Percentiles rank a stretch among this genome's conserved stretches.
Conservation (phyloP, 2,329 filamentous ascomycete genomes). For the Monosporascus cannonballus region DNA sequence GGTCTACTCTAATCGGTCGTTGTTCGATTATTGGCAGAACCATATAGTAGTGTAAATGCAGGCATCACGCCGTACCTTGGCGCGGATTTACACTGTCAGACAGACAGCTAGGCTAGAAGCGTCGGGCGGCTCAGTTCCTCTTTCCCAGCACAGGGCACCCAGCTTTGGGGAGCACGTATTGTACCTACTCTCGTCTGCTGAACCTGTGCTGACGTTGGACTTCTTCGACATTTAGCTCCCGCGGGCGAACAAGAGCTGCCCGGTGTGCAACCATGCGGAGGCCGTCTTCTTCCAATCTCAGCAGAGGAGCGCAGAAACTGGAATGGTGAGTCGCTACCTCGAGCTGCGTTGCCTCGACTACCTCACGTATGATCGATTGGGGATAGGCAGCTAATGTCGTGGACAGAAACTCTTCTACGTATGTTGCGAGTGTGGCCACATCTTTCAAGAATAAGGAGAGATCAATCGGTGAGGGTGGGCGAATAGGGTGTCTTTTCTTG, state of each 20-base stretch:
- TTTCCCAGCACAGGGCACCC: slow-evolving; percentile 11
- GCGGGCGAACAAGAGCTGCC: slow-evolving; percentile 79
- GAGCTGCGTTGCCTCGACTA: not conserved
- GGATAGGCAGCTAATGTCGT: not conserved
- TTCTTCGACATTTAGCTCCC: slow-evolving; percentile 64
- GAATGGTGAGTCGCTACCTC: slow-evolving; percentile 68
- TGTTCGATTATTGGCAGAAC: not conserved
- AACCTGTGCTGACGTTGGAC: slow-evolving; percentile 32
- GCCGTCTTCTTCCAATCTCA: slow-evolving; percentile 99
- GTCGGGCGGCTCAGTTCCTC: slow-evolving; percentile 1
- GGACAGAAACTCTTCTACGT: slow-evolving; percentile 84
- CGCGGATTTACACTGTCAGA: not conserved
- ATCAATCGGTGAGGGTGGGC: not conserved
- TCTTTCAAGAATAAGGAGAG: slow-evolving; percentile 53
- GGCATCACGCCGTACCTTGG: not conserved
- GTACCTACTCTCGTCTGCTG: slow-evolving; percentile 18
- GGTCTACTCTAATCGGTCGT: no score
- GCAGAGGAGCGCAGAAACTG: slow-evolving; percentile 91
- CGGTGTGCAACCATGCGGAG: slow-evolving; percentile 77
- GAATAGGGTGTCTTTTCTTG: not conserved
- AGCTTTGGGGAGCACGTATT: slow-evolving; percentile 19
- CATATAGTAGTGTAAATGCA: not conserved
- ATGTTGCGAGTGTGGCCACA: slow-evolving; percentile 88
- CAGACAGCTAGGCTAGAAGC: slow-evolving; percentile 8
- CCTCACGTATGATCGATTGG: not conserved